Evolutionary conservation across 139 green algal species (phyloP).

Genomic region (Haematococcus lacustris): DNA sequence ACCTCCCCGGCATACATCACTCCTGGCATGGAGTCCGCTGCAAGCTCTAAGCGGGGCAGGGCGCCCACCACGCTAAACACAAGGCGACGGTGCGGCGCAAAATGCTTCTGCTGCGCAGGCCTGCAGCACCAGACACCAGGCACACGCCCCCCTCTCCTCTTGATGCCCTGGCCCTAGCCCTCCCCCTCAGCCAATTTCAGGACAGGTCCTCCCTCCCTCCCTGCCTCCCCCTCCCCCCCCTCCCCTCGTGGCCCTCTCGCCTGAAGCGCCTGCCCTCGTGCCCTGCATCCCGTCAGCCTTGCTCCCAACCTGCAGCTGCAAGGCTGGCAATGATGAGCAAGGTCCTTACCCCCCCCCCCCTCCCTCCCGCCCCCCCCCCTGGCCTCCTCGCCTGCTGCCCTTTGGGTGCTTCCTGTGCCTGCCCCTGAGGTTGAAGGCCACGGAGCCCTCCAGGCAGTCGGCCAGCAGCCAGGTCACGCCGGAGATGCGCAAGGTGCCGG

Average conservation of each 20-base stretch:
- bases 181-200: too few species aligned
- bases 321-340: too few species aligned
- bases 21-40: slow-evolving; percentile 21
- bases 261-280: too few species aligned
- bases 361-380: too few species aligned
- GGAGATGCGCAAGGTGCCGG: slow-evolving; percentile 53
- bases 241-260: too few species aligned
- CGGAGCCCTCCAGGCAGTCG: slow-evolving; percentile 36
- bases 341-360: too few species aligned
- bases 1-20: slow-evolving; percentile 38
- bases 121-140: neutral
- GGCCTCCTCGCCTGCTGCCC: slow-evolving; percentile 27
- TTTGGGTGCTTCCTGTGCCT: slow-evolving; percentile 40
- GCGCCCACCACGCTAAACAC: slow-evolving; percentile 45
- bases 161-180: too few species aligned
- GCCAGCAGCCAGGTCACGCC: slow-evolving; percentile 60
- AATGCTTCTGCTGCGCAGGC: slow-evolving; percentile 35
- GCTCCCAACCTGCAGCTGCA: too few species aligned
- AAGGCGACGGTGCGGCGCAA: slow-evolving; percentile 36
- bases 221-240: too few species aligned
- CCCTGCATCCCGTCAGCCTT: too few species aligned
- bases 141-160: neutral
- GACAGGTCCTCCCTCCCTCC: too few species aligned
- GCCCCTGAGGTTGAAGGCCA: slow-evolving; percentile 38
- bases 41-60: slow-evolving; percentile 56